Conservation (phyloP, 208 protist genomes). For the Zelonia costaricensis region DNA sequence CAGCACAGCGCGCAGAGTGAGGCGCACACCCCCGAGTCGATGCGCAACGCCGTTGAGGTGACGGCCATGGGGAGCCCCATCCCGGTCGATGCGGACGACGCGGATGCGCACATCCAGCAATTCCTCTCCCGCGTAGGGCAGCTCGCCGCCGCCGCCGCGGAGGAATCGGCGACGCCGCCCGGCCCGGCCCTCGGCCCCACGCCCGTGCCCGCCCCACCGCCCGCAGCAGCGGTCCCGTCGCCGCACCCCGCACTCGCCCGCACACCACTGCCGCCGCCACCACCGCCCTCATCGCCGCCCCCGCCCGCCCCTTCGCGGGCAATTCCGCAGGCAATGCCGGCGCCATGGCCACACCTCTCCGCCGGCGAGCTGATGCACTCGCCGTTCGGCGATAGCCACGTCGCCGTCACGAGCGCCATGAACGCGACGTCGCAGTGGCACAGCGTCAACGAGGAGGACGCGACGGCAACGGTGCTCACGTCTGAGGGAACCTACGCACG, state of each 20-base stretch:
- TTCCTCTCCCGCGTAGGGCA: constrained; percentile 3
- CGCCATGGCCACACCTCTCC: not conserved
- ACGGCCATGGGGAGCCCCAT: constrained; percentile 41
- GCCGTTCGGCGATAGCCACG: constrained; percentile 9
- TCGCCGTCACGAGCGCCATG: not conserved
- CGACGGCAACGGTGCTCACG: no score
- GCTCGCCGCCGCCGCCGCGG: not conserved
- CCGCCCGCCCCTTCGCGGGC: not conserved
- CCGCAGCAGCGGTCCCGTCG: not conserved
- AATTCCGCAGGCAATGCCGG: not conserved
- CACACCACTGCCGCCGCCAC: not conserved
- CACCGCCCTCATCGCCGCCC: not conserved
- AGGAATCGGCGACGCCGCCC: not conserved
- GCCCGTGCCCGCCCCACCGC: not conserved
- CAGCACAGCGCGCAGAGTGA: not conserved
- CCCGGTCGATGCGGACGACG: constrained; percentile 30
- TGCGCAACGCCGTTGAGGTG: constrained; percentile 18
- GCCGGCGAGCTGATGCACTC: not conserved
- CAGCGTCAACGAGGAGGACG: not conserved
- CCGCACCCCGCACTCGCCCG: not conserved
- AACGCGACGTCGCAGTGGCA: not conserved
- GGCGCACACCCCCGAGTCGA: constrained; percentile 12
- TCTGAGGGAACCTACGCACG: not conserved
- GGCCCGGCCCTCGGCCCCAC: not conserved
- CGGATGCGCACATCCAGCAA: constrained; percentile 17